Evolutionary conservation across 2,329 filamentous ascomycete species (phyloP).

Genomic region (Domatiomyces catenatus): DNA sequence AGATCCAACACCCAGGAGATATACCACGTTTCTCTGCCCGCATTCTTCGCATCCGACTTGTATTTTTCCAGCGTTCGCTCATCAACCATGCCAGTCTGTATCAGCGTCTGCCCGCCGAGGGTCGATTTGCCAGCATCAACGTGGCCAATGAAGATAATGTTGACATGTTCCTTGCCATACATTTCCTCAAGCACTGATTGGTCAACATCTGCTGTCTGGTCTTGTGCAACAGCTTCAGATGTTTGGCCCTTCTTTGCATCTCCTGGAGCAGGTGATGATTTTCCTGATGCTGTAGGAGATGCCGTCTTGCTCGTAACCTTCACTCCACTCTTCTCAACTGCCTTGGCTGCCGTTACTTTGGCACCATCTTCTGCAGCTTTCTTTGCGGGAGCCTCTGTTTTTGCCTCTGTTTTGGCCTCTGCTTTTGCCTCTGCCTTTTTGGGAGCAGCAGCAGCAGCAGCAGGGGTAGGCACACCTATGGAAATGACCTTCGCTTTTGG

Average conservation of each 20-base stretch:
- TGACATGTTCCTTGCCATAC: constrained; percentile 76
- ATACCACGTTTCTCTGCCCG: constrained; percentile 96
- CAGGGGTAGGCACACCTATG: constrained; percentile 41
- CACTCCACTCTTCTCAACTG: constrained; percentile 74
- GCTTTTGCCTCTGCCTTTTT: constrained; percentile 30
- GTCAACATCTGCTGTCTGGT: constrained; percentile 66
- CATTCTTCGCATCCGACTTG: constrained; percentile 88
- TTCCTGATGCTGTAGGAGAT: constrained; percentile 66
- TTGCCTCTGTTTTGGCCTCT: constrained; percentile 33
- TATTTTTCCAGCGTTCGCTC: constrained; percentile 97
- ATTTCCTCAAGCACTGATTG: constrained; percentile 82
- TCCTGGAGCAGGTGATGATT: constrained; percentile 56
- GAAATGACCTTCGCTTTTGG: constrained; percentile 55
- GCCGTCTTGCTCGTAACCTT: constrained; percentile 63
- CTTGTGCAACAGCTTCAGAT: constrained; percentile 68
- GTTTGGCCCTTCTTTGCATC: constrained; percentile 52
- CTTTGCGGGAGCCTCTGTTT: constrained; percentile 32
- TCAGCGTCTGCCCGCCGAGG: constrained; percentile 81
- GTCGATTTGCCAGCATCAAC: constrained; percentile 98
- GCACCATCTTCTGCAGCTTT: constrained; percentile 50
- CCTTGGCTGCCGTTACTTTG: constrained; percentile 75
- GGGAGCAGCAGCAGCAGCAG: constrained; percentile 19
- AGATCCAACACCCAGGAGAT: constrained; percentile 95
- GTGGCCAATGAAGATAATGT: constrained; percentile 95
- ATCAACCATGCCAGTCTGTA: constrained; percentile 96